Base-by-base conservation (phyloP, 2,329 filamentous ascomycete species). In the Xylariaceae sp. region DNA sequence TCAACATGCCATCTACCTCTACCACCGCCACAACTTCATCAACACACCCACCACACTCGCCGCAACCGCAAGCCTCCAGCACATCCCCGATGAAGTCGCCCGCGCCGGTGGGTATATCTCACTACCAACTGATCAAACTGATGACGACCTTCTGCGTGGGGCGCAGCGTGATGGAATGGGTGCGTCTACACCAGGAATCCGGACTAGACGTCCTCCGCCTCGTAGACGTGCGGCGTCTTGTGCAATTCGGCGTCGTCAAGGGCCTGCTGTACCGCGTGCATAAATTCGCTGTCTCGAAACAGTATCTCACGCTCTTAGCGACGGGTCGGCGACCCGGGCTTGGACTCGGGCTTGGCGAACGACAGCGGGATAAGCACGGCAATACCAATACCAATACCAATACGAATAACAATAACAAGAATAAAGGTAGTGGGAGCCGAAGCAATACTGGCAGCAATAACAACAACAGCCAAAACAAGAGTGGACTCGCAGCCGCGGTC, bases 231-330 rank as follows among this genome's bases (percentile, higher is more conserved):
- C 84, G 94, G 9, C 86, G 94, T 31, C 86, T 99, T 60, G 89
- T 97, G 60, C 95, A 95, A 56, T 99, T 97, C 66, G 94, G 92
- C 54, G 81, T 96, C 56, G 95, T 97, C 70, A 97, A 97, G 73
- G 91, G 92, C 12, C 88, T 95, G 62, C 74, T 99, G 29, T 96
- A 96, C 71, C 84, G 94, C 35, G 86, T 96, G 41, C 90, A 97
- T 73, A 95, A 94, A 70, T 95, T 95, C 68, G 88, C 90, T 31
- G 82, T 95, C 1, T 84, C 80, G 3, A 83, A 83, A 65, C 80
- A 83, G 67, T 82, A 84, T 62, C 71, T 86, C 27, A 75, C 79
- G 6, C 73, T 74, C 2, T 67, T 84, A 52, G 82, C 80, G 1
- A 78, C 79, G 40, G 81, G 80, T 64, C 76, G 75, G 40, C 67